Base-by-base conservation (phyloP, 768 basidiomycete species). In the Kwoniella newhampshirensis region DNA sequence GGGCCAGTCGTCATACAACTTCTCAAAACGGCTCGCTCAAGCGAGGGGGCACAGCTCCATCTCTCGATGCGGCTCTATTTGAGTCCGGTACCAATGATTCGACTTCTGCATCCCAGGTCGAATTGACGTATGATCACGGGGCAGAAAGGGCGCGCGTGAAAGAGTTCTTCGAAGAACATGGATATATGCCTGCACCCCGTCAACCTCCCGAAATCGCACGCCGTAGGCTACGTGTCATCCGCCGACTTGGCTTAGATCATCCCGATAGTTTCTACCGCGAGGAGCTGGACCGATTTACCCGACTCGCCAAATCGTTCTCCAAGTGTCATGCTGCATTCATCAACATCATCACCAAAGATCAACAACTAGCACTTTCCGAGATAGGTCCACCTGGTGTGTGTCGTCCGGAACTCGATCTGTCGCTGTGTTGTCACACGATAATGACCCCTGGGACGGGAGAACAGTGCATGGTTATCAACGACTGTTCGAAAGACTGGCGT, bases 381-480 rank as follows among this genome's bases (percentile, higher is more conserved):
- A 59, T 68, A 2, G 63, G 67, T 5, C 7, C 39, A 20, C 20
- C 64, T n/a, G 63, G 57, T 9, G 18, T 15, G 37, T 49, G 37
- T 3, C 48, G 59, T 37, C 49, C 59, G 11, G 64, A 66, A 11
- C 49, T 66, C 25, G 70, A 71, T 25, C 50, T 62, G 18, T 60
- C 66, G 8, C 61, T 75, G 25, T 75, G 74, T 57, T 64, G 62
- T n/a, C 74, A 75, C 49, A 63, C 66, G 13, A 57, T 70, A 41
- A 57, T 71, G 39, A 49, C 60, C 2, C 40, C 53, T 1, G 66
- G 58, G 12, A 40, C 54, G 1, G 64, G 61, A 12, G 57, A 53
- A 13, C 37, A 62, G 17, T 75, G 74, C 48, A 67, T 73, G 66
- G 59, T 73, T 1, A 60, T 75, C 1, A 45, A 57, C 4, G 57